These are phyloP conservation scores for Eimeria sp. DNA, from an alignment of 169 alveolate genomes.

Conservation along the genomic window DNA sequence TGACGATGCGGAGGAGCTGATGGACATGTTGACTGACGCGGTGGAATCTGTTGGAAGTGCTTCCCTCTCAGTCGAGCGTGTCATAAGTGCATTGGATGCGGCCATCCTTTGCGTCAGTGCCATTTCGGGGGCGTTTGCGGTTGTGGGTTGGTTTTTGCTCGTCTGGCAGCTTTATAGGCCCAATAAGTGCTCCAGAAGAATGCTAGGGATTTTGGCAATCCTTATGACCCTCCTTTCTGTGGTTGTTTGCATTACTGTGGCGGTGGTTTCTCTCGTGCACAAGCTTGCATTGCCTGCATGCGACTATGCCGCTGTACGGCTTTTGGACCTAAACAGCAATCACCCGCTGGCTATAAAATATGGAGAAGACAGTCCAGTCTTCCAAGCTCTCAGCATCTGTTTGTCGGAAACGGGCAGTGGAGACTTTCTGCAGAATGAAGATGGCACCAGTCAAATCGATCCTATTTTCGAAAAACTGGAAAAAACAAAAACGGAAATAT, in stretches of 20 bases:
- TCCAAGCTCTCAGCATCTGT: conserved; percentile 3
- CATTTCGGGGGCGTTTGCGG: neutral
- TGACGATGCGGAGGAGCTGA: neutral
- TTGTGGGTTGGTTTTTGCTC: neutral
- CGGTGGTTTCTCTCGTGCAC: neutral
- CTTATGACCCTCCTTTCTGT: conserved; percentile 9
- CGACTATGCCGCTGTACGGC: conserved; percentile 34
- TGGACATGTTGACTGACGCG: conserved; percentile 2
- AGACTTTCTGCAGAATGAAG: conserved; percentile 22
- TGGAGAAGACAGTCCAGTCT: conserved; percentile 12
- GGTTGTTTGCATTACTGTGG: conserved; percentile 12
- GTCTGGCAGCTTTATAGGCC: conserved; percentile 39
- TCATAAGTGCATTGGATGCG: neutral
- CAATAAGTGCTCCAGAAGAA: conserved; percentile 16
- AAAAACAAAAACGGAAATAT: neutral
- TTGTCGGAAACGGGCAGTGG: conserved; percentile 36
- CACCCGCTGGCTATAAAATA: neutral
- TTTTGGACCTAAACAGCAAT: neutral
- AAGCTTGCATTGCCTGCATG: neutral
- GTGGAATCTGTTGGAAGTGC: conserved; percentile 2
- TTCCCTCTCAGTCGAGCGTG: neutral
- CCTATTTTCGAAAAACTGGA: neutral
- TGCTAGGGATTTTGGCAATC: neutral
- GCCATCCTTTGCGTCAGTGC: neutral
- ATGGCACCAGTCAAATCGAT: conserved; percentile 20